Evolutionary conservation across 345 rosid genomes (phyloP), one percentile per base, ranked within the genome.

Genomic region (Ceriops tagal): DNA sequence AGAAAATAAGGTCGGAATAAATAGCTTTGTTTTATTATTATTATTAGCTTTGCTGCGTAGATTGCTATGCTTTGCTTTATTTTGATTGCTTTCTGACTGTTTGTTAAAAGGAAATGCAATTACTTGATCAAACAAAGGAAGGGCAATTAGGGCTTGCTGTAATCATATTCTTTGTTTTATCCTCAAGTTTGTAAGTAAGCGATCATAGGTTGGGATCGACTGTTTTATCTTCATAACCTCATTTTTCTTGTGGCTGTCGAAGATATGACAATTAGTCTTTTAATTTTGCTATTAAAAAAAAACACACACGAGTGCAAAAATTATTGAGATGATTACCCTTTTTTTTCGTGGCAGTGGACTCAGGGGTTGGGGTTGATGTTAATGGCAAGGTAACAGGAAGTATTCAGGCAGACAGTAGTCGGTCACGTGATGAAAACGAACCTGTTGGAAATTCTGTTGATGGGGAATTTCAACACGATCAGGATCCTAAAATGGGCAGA

Each of bases 301-400:
- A 8, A 27, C n/a, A 56, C 18, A 56, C 24, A 8, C 24, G 49
- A 43, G 19, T 13, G 0, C 49, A 43, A 0, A 43, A 13, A 43
- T 13, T 22, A 56, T 56, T 56, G 26, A 0, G 22, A 5, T 47
- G 55, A 2, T n/a, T 37, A 18, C 31, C n/a, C 15, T 32, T 55
- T 20, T 63, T 26, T 19, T 28, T n/a, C 69, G 5, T 51, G 64
- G 83, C 92, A 96, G 98, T 96, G 99, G 99, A 96, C 30, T 83
- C 83, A 70, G 78, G 77, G 75, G 78, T 76, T 66, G 85, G 86
- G 68, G 85, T 78, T 60, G 88, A 89, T 79, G 83, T 70, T 31
- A 68, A 86, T 75, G 81, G 76, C 66, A 90, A 79, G 66, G 75
- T 76, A 68, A 62, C 61, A 30, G 55, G 82, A 73, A 86, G 74